These are phyloP conservation scores for Thermochaetoides dissita DNA, from an alignment of 2,329 filamentous ascomycete species.

Conservation along the genomic window DNA sequence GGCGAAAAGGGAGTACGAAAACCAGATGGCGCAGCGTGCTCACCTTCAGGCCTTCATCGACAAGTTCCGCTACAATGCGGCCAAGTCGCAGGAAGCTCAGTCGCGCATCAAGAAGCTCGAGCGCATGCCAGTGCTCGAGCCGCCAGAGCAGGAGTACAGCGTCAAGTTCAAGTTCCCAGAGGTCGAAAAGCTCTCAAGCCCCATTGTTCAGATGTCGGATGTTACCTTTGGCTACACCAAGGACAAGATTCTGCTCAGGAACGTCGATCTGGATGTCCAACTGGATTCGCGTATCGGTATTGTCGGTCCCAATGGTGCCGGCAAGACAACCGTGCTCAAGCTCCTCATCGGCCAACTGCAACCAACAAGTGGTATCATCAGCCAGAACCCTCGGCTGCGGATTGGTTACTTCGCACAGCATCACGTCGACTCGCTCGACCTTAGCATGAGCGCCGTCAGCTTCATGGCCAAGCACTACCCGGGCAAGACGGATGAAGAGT, in stretches of 20 bases:
- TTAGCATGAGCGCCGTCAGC: slow-evolving; percentile 75
- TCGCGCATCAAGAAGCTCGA: slow-evolving; percentile 98
- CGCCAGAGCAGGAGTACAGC: slow-evolving; percentile 86
- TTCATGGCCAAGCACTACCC: slow-evolving; percentile 94
- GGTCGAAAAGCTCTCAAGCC: slow-evolving; percentile 91
- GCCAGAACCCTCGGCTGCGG: slow-evolving; percentile 73
- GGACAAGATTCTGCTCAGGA: slow-evolving; percentile 65
- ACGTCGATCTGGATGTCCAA: slow-evolving; percentile 92
- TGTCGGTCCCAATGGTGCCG: slow-evolving; percentile 96
- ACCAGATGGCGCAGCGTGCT: slow-evolving; percentile 85
- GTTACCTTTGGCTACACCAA: slow-evolving; percentile 79
- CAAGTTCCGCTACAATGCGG: slow-evolving; percentile 98
- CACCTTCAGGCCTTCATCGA: slow-evolving; percentile 98
- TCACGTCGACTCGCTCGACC: slow-evolving; percentile 89
- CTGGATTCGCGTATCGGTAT: slow-evolving; percentile 97
- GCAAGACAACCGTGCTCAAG: slow-evolving; percentile 97
- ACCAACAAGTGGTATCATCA: slow-evolving; percentile 68
- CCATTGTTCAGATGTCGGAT: slow-evolving; percentile 92
- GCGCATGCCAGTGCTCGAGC: slow-evolving; percentile 81
- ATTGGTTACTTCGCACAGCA: slow-evolving; percentile 98
- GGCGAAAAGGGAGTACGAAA: slow-evolving; percentile 93
- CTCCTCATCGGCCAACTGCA: slow-evolving; percentile 80
- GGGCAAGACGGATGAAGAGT: slow-evolving; percentile 88
- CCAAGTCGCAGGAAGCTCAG: slow-evolving; percentile 95
- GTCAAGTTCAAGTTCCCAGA: slow-evolving; percentile 97